Base-by-base conservation (phyloP, 75 land plant species). In the Adiantum capillusveneris region DNA sequence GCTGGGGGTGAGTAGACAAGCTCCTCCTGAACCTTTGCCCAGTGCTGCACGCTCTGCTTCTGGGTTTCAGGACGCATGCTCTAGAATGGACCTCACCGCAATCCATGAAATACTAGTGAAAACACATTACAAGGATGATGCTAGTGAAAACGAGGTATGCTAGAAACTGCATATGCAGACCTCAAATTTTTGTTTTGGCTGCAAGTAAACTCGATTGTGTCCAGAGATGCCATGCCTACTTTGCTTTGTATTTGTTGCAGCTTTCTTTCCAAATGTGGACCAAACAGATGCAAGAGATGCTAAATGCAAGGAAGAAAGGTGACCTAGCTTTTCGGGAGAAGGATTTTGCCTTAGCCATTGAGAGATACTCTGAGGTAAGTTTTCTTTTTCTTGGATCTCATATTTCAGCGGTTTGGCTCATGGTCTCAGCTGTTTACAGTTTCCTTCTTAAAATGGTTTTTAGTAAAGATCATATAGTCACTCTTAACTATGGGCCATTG, bases 201-300 rank as follows among this genome's bases (percentile, higher is more conserved):
- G 21, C 49, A 46, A n/a, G 12, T 6, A 20, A 17, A 7, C 3
- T 6, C 12, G 49, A 9, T 34, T 34, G 7, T 9, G 9, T 34
- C 9, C 37, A 34, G 37, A 34, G 9, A 9, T 34, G 37, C 3
- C 9, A 34, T 34, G n/a, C 37, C 9, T 34, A 34, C 3, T 9
- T 5, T 9, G 9, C 9, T 34, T 9, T 34, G 37, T 9, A 34
- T 34, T 34, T 34, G 3, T 9, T 34, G 37, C 73, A 90, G 96
- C 85, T 90, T 14, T 90, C 96, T 14, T 90, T 90, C 70, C 96
- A 90, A 82, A 95, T 88, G 58, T 90, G 96, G 96, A 90, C 96
- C 1, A 92, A 90, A 57, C 96, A 90, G 75, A 92, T 90, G 57
- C 96, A 90, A 63, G 96, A 90, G 31, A 86, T 90, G 81, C 62